Evolutionary conservation across 495 filamentous ascomycete genomes (phyloP).

Genomic region (Acidiella bohemica): DNA sequence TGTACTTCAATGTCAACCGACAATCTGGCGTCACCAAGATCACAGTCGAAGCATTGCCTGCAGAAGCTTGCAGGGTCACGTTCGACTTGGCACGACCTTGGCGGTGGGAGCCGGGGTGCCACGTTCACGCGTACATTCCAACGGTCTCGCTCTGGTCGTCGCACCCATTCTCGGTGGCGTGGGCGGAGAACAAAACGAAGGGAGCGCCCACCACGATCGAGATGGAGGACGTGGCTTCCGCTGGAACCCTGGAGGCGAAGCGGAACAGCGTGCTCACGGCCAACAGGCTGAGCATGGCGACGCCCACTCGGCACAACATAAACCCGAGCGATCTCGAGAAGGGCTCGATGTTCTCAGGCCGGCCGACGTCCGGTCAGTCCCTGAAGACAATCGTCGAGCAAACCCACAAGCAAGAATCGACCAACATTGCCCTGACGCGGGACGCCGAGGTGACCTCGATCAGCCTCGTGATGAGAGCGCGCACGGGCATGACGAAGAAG

Average conservation of each 20-base stretch:
- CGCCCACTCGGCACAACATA: too few species aligned
- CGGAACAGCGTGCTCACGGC: neutral
- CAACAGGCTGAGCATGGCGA: conserved; percentile 3
- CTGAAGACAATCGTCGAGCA: conserved; percentile 27
- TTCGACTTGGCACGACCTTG: conserved; percentile 38
- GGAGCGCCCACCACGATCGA: conserved; percentile 8
- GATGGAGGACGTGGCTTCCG: conserved; percentile 14
- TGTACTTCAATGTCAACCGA: conserved; percentile 25
- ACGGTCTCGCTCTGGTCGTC: conserved; percentile 38
- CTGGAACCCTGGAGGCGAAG: neutral
- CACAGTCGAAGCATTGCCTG: conserved; percentile 39
- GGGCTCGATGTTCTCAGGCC: conserved; percentile 4
- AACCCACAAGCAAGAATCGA: neutral
- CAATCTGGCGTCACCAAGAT: conserved; percentile 31
- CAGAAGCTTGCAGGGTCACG: conserved; percentile 38
- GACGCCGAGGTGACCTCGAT: conserved; percentile 31
- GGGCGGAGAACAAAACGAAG: conserved; percentile 25
- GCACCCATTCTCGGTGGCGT: conserved; percentile 47
- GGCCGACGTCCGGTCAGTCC: conserved; percentile 2
- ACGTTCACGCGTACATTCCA: conserved; percentile 45
- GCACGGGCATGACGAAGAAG: conserved; percentile 40
- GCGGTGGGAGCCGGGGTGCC: conserved; percentile 38
- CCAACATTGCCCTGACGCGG: conserved; percentile 12
- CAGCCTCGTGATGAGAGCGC: conserved; percentile 41
- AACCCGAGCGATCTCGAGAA: neutral